Evolutionary conservation across 352 stramenopile species (phyloP).

Genomic region (Stramenopiles sp.): DNA sequence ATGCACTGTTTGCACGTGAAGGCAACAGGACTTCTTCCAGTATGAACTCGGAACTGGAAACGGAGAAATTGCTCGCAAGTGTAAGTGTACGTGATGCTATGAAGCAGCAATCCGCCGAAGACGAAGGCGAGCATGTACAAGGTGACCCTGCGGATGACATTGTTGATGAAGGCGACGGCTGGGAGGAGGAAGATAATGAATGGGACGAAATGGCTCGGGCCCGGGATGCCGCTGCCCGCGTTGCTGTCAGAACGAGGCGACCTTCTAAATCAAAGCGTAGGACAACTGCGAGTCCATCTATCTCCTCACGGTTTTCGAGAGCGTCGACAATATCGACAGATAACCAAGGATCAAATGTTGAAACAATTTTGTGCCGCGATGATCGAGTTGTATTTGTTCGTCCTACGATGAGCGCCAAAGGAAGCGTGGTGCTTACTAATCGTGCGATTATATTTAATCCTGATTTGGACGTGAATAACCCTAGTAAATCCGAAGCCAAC

Average conservation of each 20-base stretch:
- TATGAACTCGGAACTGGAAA: not conserved
- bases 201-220: not conserved
- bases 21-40: not conserved
- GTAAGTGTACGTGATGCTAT: not conserved
- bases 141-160: not conserved
- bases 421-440: not conserved
- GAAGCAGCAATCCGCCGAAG: not conserved
- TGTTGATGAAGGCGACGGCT: not conserved
- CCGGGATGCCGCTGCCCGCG: not conserved
- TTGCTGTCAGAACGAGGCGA: not conserved
- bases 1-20: not conserved
- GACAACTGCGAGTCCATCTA: no score
- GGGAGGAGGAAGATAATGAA: not conserved
- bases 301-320: not conserved
- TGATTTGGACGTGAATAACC: not conserved
- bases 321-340: not conserved
- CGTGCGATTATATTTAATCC: slow-evolving; percentile 4
- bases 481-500: not conserved
- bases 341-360: no score
- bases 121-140: not conserved
- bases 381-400: not conserved
- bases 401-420: not conserved
- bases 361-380: not conserved
- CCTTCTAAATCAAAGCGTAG: not conserved
- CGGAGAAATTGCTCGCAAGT: not conserved